Base-by-base conservation (phyloP, 768 basidiomycete genomes). In the Dioszegia aurantiaca region DNA sequence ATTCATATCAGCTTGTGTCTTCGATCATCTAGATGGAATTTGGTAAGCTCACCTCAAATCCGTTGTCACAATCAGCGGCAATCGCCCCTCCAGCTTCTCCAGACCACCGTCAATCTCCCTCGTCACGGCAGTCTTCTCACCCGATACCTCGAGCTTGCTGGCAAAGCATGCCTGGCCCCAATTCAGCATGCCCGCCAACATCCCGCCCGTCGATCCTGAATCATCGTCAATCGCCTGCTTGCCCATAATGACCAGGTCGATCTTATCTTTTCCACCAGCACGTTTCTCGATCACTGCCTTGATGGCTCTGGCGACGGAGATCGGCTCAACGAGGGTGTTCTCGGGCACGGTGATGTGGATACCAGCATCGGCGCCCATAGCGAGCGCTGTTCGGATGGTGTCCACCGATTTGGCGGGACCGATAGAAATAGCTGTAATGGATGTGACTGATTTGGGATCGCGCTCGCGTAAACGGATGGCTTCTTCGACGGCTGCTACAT, bases 211-310 rank as follows among this genome's bases (percentile, higher is more conserved):
- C 79, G 92, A 87, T 4, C 90, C 89, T 5, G 89, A 82, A 75
- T 99, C 95, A 68, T 94, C 93, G 78, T 99, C 95, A 66, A 99
- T 99, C 14, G 94, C 87, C 77, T 99, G 95, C 79, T 99, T 99
- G 2, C 95, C 95, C 78, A 97, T 81, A 55, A 99, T 92, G 37
- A 99, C 88, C 56, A 98, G 65, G 69, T 98, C 94, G 9, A 89
- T 82, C 36, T 79, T 81, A 16, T 80, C 79, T 54, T 80, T 80
- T 73, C 69, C 70, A 31, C 64, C 47, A 85, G 81, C 43, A 6
- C 39, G 39, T 31, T 81, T 81, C 51, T 84, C 81, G 53, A 97
- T 86, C 67, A 92, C 66, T 2, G 86, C 87, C 39, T 82, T 83
- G 60, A 99, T 82, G 1, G 89, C 85, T 70, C 89, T 87, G 41